Evolutionary conservation across 768 basidiomycete genomes (phyloP).

Genomic region (Leccinellum albellum): DNA sequence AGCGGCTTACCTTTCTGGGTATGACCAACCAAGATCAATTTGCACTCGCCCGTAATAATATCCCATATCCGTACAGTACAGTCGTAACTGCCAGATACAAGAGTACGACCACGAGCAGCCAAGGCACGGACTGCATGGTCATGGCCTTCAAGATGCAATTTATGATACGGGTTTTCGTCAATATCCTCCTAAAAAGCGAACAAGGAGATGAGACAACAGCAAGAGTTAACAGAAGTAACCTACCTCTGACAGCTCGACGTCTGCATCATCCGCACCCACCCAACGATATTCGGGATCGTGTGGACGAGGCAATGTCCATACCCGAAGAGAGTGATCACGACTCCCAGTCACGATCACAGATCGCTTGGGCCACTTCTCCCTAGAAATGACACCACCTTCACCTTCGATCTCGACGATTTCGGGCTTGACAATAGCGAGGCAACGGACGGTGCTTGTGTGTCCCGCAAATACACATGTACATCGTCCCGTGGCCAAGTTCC

Average conservation of each 20-base stretch:
- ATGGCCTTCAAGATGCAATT: conserved; percentile 81
- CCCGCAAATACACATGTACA: conserved; percentile 95
- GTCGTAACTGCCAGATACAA: conserved; percentile 96
- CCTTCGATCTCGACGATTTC: conserved; percentile 76
- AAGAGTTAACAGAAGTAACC: conserved; percentile 6
- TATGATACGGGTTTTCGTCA: conserved; percentile 84
- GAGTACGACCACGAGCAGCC: conserved; percentile 83
- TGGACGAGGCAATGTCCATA: conserved; percentile 65
- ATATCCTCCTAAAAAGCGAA: conserved; percentile 51
- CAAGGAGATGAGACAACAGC: conserved; percentile 7
- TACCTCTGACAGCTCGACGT: conserved; percentile 55
- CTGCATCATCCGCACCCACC: conserved; percentile 56
- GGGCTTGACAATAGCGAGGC: conserved; percentile 93
- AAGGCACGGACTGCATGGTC: conserved; percentile 88
- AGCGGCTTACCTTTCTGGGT: conserved; percentile 76
- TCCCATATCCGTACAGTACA: conserved; percentile 96
- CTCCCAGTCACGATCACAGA: conserved; percentile 73
- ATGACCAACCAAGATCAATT: conserved; percentile 80
- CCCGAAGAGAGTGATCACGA: conserved; percentile 60
- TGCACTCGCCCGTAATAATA: conserved; percentile 75
- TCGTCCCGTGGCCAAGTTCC: conserved; percentile 74
- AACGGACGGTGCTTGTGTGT: conserved; percentile 94
- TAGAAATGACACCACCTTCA: conserved; percentile 55
- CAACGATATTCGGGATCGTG: conserved; percentile 75
- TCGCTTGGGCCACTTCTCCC: conserved; percentile 71